Conservation (phyloP, 1,139 yeast species). For the Torulaspora globosa region DNA sequence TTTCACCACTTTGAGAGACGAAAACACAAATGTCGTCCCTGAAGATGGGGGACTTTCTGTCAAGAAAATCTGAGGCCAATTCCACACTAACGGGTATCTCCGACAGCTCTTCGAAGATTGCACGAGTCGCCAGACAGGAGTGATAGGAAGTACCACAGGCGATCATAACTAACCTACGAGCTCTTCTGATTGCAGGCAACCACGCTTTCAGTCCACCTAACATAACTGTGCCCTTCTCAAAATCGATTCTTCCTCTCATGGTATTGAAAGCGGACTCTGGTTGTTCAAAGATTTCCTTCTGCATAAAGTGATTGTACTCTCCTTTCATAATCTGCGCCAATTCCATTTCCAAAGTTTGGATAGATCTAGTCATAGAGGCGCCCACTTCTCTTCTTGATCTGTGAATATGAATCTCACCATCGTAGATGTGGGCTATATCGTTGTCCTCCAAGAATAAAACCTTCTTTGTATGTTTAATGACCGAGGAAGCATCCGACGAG, state of each 20-base stretch:
- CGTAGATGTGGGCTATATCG: conserved; percentile 96
- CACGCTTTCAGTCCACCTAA: conserved; percentile 88
- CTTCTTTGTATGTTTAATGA: conserved; percentile 93
- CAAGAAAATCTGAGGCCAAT: conserved; percentile 95
- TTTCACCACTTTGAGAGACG: conserved; percentile 98
- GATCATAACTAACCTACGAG: conserved; percentile 94
- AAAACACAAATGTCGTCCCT: conserved; percentile 97
- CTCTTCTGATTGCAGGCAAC: conserved; percentile 85
- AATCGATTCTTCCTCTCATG: conserved; percentile 98
- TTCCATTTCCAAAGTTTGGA: conserved; percentile 95
- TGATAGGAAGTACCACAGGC: conserved; percentile 99
- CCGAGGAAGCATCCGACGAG: conserved; percentile 98
- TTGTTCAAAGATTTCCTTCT: conserved; percentile 97
- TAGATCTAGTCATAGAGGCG: conserved; percentile 87
- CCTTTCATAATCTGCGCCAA: conserved; percentile 98
- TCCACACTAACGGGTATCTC: conserved; percentile 96
- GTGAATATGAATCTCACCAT: conserved; percentile 97
- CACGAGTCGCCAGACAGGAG: conserved; percentile 95
- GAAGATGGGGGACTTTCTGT: conserved; percentile 91
- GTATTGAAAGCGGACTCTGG: conserved; percentile 98
- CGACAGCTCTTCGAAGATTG: conserved; percentile 92
- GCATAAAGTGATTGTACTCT: conserved; percentile 93
- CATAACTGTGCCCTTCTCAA: conserved; percentile 68
- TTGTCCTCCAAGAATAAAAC: conserved; percentile 96
- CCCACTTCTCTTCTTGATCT: conserved; percentile 91